A percentile compares a stretch with the other conserved stretches of the same genome.
Conservation (phyloP, 306 rosid species). For the Prinsepia uniflora region DNA sequence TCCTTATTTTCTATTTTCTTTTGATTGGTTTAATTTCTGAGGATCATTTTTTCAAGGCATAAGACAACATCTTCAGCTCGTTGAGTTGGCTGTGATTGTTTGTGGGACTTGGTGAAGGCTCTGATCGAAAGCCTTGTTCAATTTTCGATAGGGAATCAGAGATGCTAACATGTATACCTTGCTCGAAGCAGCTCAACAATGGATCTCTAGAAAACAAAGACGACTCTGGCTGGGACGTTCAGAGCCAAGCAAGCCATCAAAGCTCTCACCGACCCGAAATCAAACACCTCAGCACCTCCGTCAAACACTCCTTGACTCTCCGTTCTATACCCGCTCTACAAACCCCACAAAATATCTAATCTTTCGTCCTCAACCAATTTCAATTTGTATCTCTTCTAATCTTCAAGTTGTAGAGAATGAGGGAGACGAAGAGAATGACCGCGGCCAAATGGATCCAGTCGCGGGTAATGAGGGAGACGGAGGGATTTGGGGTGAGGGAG, state of each 20-base stretch:
- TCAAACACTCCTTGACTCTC: too few species aligned
- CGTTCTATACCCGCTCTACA: too few species aligned
- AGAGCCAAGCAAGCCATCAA: conserved; percentile 85
- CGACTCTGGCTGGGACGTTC: conserved; percentile 57
- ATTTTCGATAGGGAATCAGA: conserved; percentile 20
- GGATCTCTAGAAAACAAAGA: conserved; percentile 91
- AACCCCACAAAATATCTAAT: too few species aligned
- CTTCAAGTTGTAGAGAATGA: too few species aligned
- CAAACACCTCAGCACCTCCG: too few species aligned
- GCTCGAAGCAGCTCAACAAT: conserved; percentile 83
- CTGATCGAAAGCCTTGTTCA: not conserved
- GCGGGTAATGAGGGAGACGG: too few species aligned
- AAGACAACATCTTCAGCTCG: not conserved
- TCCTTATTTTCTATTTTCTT: not conserved
- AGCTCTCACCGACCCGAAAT: conserved; percentile 72
- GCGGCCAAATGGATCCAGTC: too few species aligned
- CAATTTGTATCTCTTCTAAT: too few species aligned
- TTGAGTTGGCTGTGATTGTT: too few species aligned
- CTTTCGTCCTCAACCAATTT: too few species aligned
- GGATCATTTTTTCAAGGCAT: conserved; percentile 10
- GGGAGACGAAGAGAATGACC: too few species aligned
- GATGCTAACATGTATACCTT: conserved; percentile 93
- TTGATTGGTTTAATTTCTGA: conserved; percentile 5
- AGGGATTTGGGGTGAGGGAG: too few species aligned
- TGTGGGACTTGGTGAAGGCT: not conserved